Percentiles rank a stretch among this genome's conserved stretches.
These are phyloP conservation scores for Candida pseudocylindracea DNA, from an alignment of 1,139 yeast genomes.

Conservation along the genomic window DNA sequence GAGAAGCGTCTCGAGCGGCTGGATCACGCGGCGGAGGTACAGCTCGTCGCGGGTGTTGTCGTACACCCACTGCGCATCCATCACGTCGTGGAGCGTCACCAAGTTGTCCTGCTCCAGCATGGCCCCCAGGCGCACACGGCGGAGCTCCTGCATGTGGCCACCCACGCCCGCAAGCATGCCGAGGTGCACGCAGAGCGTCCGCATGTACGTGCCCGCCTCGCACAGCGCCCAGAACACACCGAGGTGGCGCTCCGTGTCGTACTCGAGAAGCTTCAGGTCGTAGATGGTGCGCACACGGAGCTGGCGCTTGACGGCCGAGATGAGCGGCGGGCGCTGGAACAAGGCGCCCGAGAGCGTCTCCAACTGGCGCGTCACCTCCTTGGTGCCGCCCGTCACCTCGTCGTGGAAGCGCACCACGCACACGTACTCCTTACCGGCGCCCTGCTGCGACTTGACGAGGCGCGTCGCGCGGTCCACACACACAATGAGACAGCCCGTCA, in stretches of 20 bases:
- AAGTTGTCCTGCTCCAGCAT: slow-evolving; percentile 73
- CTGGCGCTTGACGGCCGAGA: slow-evolving; percentile 97
- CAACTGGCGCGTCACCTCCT: slow-evolving; percentile 69
- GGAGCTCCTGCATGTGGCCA: slow-evolving; percentile 98
- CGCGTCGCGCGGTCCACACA: slow-evolving; percentile 97
- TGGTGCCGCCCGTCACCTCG: slow-evolving; percentile 80
- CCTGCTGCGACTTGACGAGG: slow-evolving; percentile 94
- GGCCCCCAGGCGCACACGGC: slow-evolving; percentile 98
- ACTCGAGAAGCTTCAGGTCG: slow-evolving; percentile 87
- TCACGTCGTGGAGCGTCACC: slow-evolving; percentile 90
- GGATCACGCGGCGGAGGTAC: slow-evolving; percentile 80
- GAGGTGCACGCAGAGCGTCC: slow-evolving; percentile 94
- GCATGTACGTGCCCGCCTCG: slow-evolving; percentile 99
- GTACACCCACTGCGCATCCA: slow-evolving; percentile 95
- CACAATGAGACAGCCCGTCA: slow-evolving; percentile 92
- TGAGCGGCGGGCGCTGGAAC: slow-evolving; percentile 97
- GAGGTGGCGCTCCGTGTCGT: slow-evolving; percentile 88
- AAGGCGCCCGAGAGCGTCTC: slow-evolving; percentile 96
- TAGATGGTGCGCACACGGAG: slow-evolving; percentile 95
- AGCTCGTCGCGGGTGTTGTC: slow-evolving; percentile 96
- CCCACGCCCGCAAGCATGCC: slow-evolving; percentile 98
- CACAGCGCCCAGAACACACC: slow-evolving; percentile 99
- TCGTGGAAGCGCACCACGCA: slow-evolving; percentile 91
- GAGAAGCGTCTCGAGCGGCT: slow-evolving; percentile 83
- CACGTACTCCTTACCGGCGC: slow-evolving; percentile 99